Conservation (phyloP, 78 protist genomes). For the Dictyostelium capitatum region DNA sequence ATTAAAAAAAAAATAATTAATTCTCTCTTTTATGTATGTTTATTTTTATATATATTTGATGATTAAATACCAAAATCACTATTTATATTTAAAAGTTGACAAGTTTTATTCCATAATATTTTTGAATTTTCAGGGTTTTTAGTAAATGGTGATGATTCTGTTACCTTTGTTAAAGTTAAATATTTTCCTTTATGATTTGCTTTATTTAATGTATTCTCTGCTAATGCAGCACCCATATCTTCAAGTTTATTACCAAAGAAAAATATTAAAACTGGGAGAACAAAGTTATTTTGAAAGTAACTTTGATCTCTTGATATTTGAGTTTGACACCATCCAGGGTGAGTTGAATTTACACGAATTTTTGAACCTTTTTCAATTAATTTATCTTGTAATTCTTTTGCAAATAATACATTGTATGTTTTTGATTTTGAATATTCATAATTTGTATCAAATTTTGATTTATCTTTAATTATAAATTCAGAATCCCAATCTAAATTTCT, state of each 20-base stretch:
- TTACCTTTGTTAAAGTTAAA: neutral
- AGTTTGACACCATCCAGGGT: constrained; percentile 42
- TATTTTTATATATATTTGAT: too few species aligned
- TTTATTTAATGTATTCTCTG: neutral
- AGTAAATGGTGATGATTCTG: neutral
- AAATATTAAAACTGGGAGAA: neutral
- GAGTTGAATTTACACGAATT: constrained; percentile 26
- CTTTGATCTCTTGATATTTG: neutral
- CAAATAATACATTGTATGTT: constrained; percentile 27
- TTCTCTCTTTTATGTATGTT: too few species aligned
- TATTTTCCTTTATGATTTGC: constrained; percentile 4
- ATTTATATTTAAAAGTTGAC: neutral
- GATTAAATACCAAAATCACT: too few species aligned
- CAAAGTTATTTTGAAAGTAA: neutral
- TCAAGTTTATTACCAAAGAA: neutral
- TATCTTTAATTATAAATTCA: constrained; percentile 4
- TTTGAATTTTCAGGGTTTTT: neutral
- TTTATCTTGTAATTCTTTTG: constrained; percentile 38
- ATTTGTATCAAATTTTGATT: neutral
- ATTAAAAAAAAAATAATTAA: too few species aligned
- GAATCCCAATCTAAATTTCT: constrained; percentile 5
- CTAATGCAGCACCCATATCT: neutral
- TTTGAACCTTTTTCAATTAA: neutral
- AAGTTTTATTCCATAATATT: constrained; percentile 10
- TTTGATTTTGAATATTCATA: constrained; percentile 13